These are phyloP conservation scores for Nymphaea colorata DNA, from an alignment of 164 flowering plant genomes.

Conservation along the genomic window DNA sequence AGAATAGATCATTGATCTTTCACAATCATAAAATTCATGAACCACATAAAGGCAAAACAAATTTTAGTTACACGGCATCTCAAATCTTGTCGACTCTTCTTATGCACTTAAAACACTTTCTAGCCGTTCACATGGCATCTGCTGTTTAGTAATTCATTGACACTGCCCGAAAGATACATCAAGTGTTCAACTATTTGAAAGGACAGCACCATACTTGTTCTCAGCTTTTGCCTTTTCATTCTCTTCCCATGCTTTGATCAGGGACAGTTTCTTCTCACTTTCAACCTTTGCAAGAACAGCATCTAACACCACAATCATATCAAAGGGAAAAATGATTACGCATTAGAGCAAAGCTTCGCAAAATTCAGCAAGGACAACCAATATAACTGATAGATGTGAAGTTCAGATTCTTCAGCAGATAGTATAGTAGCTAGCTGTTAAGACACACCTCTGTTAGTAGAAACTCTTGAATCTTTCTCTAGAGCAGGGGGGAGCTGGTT, in stretches of 20 bases:
- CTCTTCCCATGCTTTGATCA: slow-evolving; percentile 93
- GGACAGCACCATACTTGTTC: slow-evolving; percentile 55
- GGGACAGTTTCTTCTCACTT: slow-evolving; percentile 60
- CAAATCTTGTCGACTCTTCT: too few relatives aligned
- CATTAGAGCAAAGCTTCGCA: not conserved
- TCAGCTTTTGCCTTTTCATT: slow-evolving; percentile 69
- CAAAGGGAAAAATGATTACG: not conserved
- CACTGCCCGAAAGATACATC: too few relatives aligned
- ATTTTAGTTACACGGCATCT: too few relatives aligned
- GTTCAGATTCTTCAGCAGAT: not conserved
- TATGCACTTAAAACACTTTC: too few relatives aligned
- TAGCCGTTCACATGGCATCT: too few relatives aligned
- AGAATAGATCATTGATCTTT: too few relatives aligned
- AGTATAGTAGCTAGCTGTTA: not conserved
- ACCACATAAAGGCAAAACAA: too few relatives aligned
- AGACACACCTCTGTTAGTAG: slow-evolving; percentile 53
- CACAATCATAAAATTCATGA: too few relatives aligned
- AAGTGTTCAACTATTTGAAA: not conserved
- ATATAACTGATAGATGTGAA: not conserved
- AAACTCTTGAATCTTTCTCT: slow-evolving; percentile 41
- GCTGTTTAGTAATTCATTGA: not conserved
- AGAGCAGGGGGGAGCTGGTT: slow-evolving; percentile 23
- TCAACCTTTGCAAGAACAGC: slow-evolving; percentile 55
- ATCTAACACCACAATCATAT: slow-evolving; percentile 28
- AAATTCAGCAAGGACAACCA: not conserved